These are phyloP conservation scores for Daldinia bambusicola DNA, from an alignment of 495 filamentous ascomycete species.

Conservation along the genomic window DNA sequence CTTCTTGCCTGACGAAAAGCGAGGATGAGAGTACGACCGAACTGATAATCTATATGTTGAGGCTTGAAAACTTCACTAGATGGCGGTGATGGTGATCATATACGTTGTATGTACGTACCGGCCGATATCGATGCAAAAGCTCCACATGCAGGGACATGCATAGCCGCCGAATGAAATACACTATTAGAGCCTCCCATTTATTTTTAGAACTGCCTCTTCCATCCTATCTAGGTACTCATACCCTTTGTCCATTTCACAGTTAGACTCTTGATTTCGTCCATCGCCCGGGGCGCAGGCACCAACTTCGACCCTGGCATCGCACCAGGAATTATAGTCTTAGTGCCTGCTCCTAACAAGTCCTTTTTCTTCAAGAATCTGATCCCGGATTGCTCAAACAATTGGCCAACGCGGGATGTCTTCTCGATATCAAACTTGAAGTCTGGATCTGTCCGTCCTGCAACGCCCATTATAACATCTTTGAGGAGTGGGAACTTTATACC, in stretches of 20 bases:
- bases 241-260: not conserved
- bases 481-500: not conserved
- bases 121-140: too few relatives aligned
- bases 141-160: too few relatives aligned
- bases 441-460: not conserved
- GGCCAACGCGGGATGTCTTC: not conserved
- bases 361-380: not conserved
- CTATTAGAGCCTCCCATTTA: too few relatives aligned
- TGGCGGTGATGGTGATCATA: too few relatives aligned
- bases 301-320: not conserved
- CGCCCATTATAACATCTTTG: not conserved
- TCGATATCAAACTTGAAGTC: not conserved
- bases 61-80: too few relatives aligned
- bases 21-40: too few relatives aligned
- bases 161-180: too few relatives aligned
- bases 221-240: not conserved
- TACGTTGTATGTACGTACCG: too few relatives aligned
- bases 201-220: not conserved
- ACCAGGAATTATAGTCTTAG: not conserved
- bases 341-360: not conserved
- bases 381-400: not conserved
- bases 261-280: not conserved
- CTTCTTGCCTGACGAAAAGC: too few relatives aligned
- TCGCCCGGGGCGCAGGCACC: not conserved
- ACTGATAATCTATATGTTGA: too few relatives aligned